A percentile compares a stretch with the other conserved stretches of the same genome.
Conservation (phyloP, 2,329 filamentous ascomycete genomes). For the Metarhizium anisopliae region DNA sequence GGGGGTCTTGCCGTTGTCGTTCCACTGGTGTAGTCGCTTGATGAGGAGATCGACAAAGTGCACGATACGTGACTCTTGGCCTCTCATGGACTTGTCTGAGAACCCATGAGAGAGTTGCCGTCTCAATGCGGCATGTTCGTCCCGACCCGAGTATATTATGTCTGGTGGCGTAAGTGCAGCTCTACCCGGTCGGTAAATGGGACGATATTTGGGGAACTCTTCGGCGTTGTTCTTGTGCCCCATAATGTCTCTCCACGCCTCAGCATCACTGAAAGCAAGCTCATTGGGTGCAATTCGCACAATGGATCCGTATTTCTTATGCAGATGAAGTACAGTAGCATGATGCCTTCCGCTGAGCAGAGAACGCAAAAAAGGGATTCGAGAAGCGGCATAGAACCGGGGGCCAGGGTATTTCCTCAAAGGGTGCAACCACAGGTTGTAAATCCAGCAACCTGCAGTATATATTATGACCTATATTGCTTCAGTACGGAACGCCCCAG, state of each 20-base stretch:
- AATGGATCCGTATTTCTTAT: conserved; percentile 31
- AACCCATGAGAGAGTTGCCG: conserved; percentile 14
- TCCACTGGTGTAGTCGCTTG: conserved; percentile 23
- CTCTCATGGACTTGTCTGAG: conserved; percentile 13
- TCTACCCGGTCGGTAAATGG: not conserved
- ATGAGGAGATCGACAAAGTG: conserved; percentile 31
- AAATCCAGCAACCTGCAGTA: conserved; percentile 8
- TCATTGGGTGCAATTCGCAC: conserved; percentile 38
- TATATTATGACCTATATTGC: not conserved
- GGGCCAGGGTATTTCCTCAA: conserved; percentile 23
- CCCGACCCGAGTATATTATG: conserved; percentile 6
- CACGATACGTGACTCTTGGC: conserved; percentile 20
- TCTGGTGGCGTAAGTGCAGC: not conserved
- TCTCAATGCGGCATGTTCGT: conserved; percentile 9
- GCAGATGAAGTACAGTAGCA: conserved; percentile 14
- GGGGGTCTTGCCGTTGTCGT: conserved; percentile 2
- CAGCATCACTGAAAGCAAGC: conserved; percentile 30
- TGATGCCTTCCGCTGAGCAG: conserved; percentile 14
- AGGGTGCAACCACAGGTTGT: conserved; percentile 26
- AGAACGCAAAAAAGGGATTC: conserved; percentile 4
- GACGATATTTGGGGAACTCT: conserved; percentile 5
- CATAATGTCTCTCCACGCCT: conserved; percentile 32
- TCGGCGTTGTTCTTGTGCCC: conserved; percentile 1
- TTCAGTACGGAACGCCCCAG: not conserved
- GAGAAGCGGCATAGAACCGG: conserved; percentile 1